Base-by-base conservation (phyloP, 768 basidiomycete species). In the Boletus barrowsii region DNA sequence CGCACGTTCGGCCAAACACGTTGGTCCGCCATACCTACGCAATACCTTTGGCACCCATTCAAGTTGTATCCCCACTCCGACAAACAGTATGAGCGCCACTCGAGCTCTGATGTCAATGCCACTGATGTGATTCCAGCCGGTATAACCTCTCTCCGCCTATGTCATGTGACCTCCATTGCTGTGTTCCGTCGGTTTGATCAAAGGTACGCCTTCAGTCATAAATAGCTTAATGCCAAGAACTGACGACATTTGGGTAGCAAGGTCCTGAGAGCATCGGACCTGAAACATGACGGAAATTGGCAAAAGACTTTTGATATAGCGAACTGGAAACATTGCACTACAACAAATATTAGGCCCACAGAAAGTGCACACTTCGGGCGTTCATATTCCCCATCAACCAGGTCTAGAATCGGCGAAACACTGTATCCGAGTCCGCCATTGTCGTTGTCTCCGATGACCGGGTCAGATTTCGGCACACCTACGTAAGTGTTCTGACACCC, bases 101-200 rank as follows among this genome's bases (percentile, higher is more conserved):
- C 39, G 20, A 17, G 33, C 24, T 18, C 36, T 56, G 37, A 41
- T 47, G 49, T 51, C 52, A 45, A 20, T 42, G 40, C 51, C 51
- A 44, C 42, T 51, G 42, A 44, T 37, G 15, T n/a, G 37, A 33
- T 29, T 29, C 29, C 29, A 29, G 9, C 29, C 29, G 29, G 29
- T 29, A 29, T 14, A 44, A 35, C 47, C 32, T 24, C 32, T 14
- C 30, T 20, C 36, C 30, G 9, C 30, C 20, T 36, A 14, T 4
- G 37, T 42, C 50, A 53, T 43, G 50, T 55, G 41, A 50, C 51
- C 33, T 37, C 36, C 35, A 46, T 51, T 62, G 49, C 58, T 61
- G 54, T 64, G 51, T 44, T 51, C 62, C 54, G 54, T 59, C 57
- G 57, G 48, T 47, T 50, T 36, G 42, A 18, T 39, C 26, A 36